Evolutionary conservation across 768 basidiomycete species (phyloP).

Genomic region (Leccinum pellstonianum): DNA sequence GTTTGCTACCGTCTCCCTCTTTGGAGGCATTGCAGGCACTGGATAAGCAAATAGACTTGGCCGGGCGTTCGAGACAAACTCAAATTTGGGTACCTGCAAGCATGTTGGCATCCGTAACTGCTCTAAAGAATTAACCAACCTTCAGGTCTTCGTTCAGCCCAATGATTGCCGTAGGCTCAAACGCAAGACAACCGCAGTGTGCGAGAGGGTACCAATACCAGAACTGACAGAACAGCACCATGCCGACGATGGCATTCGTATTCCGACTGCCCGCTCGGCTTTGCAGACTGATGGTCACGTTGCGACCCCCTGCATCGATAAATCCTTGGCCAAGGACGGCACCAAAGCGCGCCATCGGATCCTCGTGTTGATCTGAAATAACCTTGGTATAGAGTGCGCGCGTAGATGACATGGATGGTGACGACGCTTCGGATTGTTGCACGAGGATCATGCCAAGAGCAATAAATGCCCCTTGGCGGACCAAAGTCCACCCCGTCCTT

Average conservation of each 20-base stretch:
- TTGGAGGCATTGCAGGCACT: conserved; percentile 77
- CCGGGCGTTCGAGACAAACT: conserved; percentile 84
- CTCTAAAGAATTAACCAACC: conserved; percentile 40
- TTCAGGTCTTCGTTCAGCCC: conserved; percentile 85
- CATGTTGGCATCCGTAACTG: conserved; percentile 4
- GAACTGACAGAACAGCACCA: conserved; percentile 97
- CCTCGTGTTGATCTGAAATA: conserved; percentile 94
- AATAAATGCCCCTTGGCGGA: conserved; percentile 95
- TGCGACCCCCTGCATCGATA: conserved; percentile 96
- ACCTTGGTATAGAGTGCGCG: conserved; percentile 89
- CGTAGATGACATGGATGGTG: conserved; percentile 74
- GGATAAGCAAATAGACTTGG: conserved; percentile 95
- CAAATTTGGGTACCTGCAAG: conserved; percentile 86
- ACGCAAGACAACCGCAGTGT: conserved; percentile 88
- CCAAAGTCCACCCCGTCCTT: conserved; percentile 98
- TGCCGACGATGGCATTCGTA: conserved; percentile 95
- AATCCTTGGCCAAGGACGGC: conserved; percentile 95
- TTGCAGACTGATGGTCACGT: conserved; percentile 91
- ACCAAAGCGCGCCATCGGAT: conserved; percentile 97
- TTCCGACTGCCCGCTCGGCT: conserved; percentile 92
- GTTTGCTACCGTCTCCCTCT: conserved; percentile 92
- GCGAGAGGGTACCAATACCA: conserved; percentile 99
- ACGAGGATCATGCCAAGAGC: conserved; percentile 96
- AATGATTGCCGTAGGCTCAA: conserved; percentile 94
- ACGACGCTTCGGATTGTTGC: conserved; percentile 90